phyloP scores from a whole-genome alignment of 169 alveolate species.

The Miamiensis avidus region DNA sequence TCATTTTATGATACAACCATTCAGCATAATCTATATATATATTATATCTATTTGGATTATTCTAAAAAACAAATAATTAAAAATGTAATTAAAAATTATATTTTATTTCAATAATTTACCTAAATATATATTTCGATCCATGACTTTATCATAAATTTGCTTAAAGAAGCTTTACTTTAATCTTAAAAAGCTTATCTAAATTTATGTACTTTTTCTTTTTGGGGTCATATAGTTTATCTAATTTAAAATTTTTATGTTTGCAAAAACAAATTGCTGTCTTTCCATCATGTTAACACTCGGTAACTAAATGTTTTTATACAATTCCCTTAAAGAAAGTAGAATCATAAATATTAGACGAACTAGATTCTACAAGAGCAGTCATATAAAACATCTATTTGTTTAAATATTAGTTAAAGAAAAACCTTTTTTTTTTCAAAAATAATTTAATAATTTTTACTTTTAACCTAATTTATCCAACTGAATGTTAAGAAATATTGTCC shows the following conservation, averaged over 20 bases:
- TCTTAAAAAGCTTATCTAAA: conserved; percentile 16
- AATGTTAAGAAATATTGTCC: neutral
- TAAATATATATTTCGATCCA: conserved; percentile 37
- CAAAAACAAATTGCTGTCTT: neutral
- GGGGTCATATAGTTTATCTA: conserved; percentile 34
- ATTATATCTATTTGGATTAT: neutral
- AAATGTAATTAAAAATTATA: no score
- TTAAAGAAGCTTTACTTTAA: conserved; percentile 15
- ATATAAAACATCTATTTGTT: no score
- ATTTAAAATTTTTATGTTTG: neutral
- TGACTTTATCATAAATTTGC: conserved; percentile 35
- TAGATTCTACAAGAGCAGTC: neutral
- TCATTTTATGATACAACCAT: conserved; percentile 31
- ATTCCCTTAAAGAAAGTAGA: neutral
- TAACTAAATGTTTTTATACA: neutral
- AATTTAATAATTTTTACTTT: neutral
- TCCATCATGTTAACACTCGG: neutral
- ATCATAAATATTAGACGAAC: neutral
- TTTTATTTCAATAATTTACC: neutral
- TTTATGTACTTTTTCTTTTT: conserved; percentile 29
- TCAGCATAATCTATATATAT: conserved; percentile 34
- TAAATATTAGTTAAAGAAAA: neutral
- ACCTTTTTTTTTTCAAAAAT: neutral
- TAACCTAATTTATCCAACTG: neutral
- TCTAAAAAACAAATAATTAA: neutral